Evolutionary conservation across 2,329 filamentous ascomycete genomes (phyloP).

Genomic region (Cytospora piceicola): DNA sequence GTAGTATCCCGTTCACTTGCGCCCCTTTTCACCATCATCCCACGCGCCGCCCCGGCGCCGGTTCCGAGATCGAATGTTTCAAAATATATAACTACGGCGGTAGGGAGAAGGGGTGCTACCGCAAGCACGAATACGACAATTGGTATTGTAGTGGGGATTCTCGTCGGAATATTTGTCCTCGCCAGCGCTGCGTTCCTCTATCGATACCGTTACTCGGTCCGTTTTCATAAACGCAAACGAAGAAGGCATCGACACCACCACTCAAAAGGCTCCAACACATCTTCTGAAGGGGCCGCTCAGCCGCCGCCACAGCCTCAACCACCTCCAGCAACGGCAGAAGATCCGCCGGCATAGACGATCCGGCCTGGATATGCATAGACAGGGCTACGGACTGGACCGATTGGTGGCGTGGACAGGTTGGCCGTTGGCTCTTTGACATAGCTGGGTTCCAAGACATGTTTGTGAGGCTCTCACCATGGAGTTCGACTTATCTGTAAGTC

Average conservation of each 20-base stretch:
- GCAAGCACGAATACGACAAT: conserved; percentile 19
- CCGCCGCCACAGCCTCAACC: not conserved
- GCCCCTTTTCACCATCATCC: not conserved
- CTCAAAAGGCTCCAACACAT: conserved; percentile 11
- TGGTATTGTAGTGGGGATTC: conserved; percentile 14
- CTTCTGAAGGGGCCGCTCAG: conserved; percentile 5
- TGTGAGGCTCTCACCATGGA: too few species aligned
- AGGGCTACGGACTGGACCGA: not conserved
- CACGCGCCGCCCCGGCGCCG: conserved; percentile 6
- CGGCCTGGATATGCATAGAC: not conserved
- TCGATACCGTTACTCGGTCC: conserved; percentile 19
- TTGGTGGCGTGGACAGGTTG: not conserved
- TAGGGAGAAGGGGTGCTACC: conserved; percentile 1
- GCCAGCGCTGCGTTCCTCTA: conserved; percentile 19
- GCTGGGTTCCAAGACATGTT: too few species aligned
- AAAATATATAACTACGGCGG: too few species aligned
- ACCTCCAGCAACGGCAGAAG: not conserved
- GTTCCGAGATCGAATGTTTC: not conserved
- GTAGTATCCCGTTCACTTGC: not conserved
- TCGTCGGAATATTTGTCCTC: conserved; percentile 10
- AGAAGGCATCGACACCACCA: conserved; percentile 9
- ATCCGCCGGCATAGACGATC: not conserved
- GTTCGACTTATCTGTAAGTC: too few species aligned
- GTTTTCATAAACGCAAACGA: conserved; percentile 2
- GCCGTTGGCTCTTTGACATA: not conserved